Evolutionary conservation across 768 basidiomycete species (phyloP), one percentile per base, ranked within the genome.

Genomic region (Boletus rubescentipes): DNA sequence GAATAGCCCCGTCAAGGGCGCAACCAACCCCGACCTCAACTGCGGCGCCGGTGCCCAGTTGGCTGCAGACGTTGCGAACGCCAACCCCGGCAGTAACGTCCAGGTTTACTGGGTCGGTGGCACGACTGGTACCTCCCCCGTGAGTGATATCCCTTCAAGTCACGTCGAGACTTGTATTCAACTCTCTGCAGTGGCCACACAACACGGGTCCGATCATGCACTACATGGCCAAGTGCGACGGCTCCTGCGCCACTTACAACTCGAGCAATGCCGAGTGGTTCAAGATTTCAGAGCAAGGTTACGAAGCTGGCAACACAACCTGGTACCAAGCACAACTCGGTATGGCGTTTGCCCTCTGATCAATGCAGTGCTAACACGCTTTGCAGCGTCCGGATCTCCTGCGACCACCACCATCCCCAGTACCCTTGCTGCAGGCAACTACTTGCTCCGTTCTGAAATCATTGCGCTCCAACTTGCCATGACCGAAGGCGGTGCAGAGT

Each of bases 361-460:
- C 14, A 21, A 37, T 10, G 2, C 40, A 35, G 6, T 11, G 7
- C 53, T 61, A 15, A 51, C 45, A 14, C 35, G 9, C 10, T 1
- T 26, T 35, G 0, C 39, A 78, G 79, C 73, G 54, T 59, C 65
- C 2, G 79, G 82, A 1, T 63, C 60, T 3, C 64, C 74, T 2
- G 76, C 72, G 0, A 70, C 51, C 2, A 69, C 79, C 6, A 73
- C 67, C 0, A 66, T 86, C 23, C 84, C 84, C 1, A 48, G 55
- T 11, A 77, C 73, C 39, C 70, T 91, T 43, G 79, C 82, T 1
- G 64, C 86, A 0, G 90, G 89, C 6, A 79, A 85, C 60, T 92
- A 91, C 66, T 69, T 91, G 45, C 66, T 91, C 61, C 87, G 90
- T 3, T 82, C 89, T 68, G 89, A 91, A 36, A 77, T 91, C 68